Evolutionary conservation across 2,329 filamentous ascomycete species (phyloP), one percentile per base, ranked within the genome.

Genomic region (Neurospora sp.): DNA sequence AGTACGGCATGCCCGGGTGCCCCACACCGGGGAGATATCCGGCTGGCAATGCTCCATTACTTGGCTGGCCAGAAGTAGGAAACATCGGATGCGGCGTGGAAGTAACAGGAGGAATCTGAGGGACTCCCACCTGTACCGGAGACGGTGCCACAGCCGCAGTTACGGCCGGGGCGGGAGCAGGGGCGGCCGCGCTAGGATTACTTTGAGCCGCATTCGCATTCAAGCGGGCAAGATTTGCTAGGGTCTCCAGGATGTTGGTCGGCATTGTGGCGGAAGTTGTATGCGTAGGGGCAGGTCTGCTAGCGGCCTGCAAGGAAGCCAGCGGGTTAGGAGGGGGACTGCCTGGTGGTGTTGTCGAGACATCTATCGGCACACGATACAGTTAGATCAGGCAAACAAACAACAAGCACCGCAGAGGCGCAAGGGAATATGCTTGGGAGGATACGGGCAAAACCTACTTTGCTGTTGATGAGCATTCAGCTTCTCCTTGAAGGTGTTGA

Each of bases 401-500:
- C 52, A 66, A 43, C 66, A 71, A 39, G 58, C 46, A 58, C 66
- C 38, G 68, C 66, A 23, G 28, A 67, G 36, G 68, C 7, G 43
- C 66, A 52, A 68, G 68, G 69, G 70, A 72, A 70, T 70, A 67
- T 68, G 13, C 71, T 10, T 66, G 58, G 62, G 67, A 71, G 69
- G 69, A 70, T 68, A 40, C 67, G 72, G 73, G 73, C 72, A 72
- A 74, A 74, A 84, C 90, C 85, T 92, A 93, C 91, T 89, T 78
- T 86, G 84, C 74, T 84, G 80, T 71, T 84, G 78, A 67, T 86
- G 83, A 72, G 88, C 85, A 73, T 85, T 90, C 76, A 97, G 80
- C 80, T 92, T 94, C 78, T 92, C 86, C 82, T 93, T 95, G 85
- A 97, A 97, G 43, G 88, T 88, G 73, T 85, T 85, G 76, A 99